Evolutionary conservation across 495 filamentous ascomycete species (phyloP), one percentile per base, ranked within the genome.

Genomic region (Talaromyces ruber): DNA sequence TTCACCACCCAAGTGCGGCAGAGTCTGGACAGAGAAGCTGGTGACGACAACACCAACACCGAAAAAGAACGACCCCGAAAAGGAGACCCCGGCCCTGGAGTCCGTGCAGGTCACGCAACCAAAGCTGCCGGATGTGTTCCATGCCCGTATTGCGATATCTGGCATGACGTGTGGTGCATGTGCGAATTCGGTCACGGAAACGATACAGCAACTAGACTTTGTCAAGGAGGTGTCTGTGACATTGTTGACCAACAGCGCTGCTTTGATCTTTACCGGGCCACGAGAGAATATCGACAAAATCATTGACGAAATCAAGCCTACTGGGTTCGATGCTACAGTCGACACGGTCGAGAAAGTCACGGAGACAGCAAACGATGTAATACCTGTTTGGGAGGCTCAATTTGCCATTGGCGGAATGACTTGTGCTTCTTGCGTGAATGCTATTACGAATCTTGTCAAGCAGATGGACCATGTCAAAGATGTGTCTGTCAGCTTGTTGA

Each of bases 121-220:
- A 26, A 58, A 11, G n/a, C 51, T 50, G 24, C 25, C 56, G 16
- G 68, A 68, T 51, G 67, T 69, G 43, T 81, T 73, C 64, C 72
- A 68, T 50, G 81, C 79, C 0, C 74, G 68, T 1, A 66, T 88
- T 4, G 77, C 75, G 56, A 81, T 88, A 63, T 75, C 72, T 7
- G 86, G 86, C 4, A 88, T 88, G 86, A 87, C 81, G n/a, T 88
- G 86, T 69, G 81, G 81, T 29, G 80, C 85, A 3, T 88, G 86
- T 63, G 79, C 79, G 21, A 79, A 81, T 62, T 76, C 74, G 37
- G 78, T 88, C 37, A 82, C 80, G 11, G 68, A 76, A 30, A 76
- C 74, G 55, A 65, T 88, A 8, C 66, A 79, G 58, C 72, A 78
- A 28, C 63, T 82, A 11, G 74, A 79, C 0, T 86, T 76, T 65